These are phyloP conservation scores for Fusarium protoensiforme DNA, from an alignment of 2,329 filamentous ascomycete genomes.

Conservation along the genomic window DNA sequence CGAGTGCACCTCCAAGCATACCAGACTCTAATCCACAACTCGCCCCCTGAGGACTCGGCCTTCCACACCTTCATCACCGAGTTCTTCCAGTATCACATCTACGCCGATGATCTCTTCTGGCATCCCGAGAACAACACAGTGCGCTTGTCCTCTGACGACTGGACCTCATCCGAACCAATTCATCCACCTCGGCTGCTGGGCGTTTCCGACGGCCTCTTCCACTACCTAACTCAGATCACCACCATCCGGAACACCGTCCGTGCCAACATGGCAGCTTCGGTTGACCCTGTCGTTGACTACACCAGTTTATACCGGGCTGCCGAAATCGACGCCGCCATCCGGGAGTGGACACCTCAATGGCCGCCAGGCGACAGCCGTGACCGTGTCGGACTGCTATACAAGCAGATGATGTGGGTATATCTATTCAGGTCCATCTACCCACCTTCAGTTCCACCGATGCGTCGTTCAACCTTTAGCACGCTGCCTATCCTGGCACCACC, in stretches of 20 bases:
- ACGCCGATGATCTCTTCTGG: conserved; percentile 70
- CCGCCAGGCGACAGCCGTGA: conserved; percentile 67
- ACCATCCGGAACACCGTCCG: conserved; percentile 80
- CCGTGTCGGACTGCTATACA: conserved; percentile 68
- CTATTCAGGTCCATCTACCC: conserved; percentile 71
- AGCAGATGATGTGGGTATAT: conserved; percentile 75
- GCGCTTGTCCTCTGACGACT: conserved; percentile 56
- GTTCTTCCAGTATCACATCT: conserved; percentile 87
- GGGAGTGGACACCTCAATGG: conserved; percentile 77
- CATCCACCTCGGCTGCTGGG: conserved; percentile 74
- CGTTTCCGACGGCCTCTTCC: conserved; percentile 84
- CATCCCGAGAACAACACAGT: conserved; percentile 53
- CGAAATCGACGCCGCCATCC: conserved; percentile 79
- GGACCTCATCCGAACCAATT: conserved; percentile 55
- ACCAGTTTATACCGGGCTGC: conserved; percentile 77
- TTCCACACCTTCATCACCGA: conserved; percentile 75
- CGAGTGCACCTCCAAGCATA: conserved; percentile 83
- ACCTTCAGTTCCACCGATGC: conserved; percentile 50
- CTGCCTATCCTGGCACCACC: conserved; percentile 33
- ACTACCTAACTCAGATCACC: conserved; percentile 82
- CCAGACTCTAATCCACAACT: conserved; percentile 73
- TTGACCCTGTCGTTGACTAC: conserved; percentile 79
- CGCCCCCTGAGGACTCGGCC: conserved; percentile 70
- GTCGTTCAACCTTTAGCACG: conserved; percentile 46
- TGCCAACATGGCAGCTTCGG: conserved; percentile 67